phyloP scores from a whole-genome alignment of 192 early-diverging fungal genomes.

The Rhizophagus prolifer region DNA sequence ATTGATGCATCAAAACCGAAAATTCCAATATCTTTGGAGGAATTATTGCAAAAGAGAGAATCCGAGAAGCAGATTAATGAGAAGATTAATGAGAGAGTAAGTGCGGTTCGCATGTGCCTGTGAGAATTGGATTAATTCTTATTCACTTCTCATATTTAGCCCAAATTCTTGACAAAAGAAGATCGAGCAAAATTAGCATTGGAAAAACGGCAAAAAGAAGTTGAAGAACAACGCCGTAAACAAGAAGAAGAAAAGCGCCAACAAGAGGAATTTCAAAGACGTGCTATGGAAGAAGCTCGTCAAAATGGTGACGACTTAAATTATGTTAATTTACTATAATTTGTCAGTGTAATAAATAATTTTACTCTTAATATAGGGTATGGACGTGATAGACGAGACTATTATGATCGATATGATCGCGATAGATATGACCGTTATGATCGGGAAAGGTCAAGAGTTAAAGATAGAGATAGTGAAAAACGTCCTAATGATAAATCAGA shows the following conservation, averaged over 20 bases:
- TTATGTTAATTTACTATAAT: background rate
- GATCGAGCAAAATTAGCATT: conserved; percentile 86
- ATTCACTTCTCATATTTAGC: conserved; percentile 38
- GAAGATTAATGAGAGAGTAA: conserved; percentile 58
- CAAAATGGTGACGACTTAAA: conserved; percentile 32
- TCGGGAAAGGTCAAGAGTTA: conserved; percentile 23
- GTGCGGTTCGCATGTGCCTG: background rate
- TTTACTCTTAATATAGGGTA: background rate
- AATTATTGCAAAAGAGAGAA: conserved; percentile 66
- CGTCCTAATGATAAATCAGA: conserved; percentile 4
- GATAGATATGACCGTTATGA: conserved; percentile 34
- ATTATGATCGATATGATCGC: conserved; percentile 35
- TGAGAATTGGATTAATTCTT: background rate
- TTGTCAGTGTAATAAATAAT: background rate
- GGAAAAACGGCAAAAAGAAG: conserved; percentile 77
- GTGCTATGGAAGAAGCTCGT: conserved; percentile 47
- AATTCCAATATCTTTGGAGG: conserved; percentile 77
- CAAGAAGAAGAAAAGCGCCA: conserved; percentile 67
- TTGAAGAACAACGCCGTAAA: conserved; percentile 62
- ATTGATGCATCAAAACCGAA: conserved; percentile 22
- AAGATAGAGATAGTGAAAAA: conserved; percentile 13
- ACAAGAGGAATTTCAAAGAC: conserved; percentile 53
- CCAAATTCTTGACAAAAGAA: conserved; percentile 88
- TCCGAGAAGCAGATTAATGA: conserved; percentile 62
- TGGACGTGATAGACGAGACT: conserved; percentile 26